Evolutionary conservation across 73 alveolate species (phyloP).

Genomic region (Paramecium octaurelia): DNA sequence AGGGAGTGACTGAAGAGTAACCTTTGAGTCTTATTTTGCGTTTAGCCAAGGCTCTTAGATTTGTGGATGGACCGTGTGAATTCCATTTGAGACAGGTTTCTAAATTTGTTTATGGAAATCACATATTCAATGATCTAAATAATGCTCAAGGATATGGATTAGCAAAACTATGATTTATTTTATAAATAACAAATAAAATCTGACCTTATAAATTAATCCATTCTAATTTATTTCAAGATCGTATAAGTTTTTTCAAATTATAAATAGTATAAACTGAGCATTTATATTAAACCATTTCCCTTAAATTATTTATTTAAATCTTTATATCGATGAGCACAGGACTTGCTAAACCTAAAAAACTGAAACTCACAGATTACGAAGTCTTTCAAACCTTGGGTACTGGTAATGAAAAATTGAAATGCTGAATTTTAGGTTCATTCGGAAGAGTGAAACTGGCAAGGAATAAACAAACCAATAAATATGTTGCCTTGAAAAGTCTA

Average conservation of each 20-base stretch:
- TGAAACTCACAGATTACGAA: constrained; percentile 70
- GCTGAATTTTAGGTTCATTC: constrained; percentile 71
- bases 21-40: constrained; percentile 51
- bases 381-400: constrained; percentile 83
- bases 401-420: constrained; percentile 63
- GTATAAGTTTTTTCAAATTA: not conserved
- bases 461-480: constrained; percentile 69
- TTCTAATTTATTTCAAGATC: not conserved
- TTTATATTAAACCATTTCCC: not conserved
- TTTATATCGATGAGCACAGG: constrained; percentile 22
- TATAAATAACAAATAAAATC: not conserved
- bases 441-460: constrained; percentile 93
- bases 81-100: constrained; percentile 65
- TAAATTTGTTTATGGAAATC: constrained; percentile 31
- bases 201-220: not conserved
- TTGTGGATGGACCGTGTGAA: constrained; percentile 71
- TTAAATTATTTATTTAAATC: not conserved
- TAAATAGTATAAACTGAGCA: not conserved
- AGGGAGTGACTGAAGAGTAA: constrained; percentile 49
- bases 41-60: constrained; percentile 58
- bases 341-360: constrained; percentile 59
- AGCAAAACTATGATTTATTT: not conserved
- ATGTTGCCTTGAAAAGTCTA: constrained; percentile 90
- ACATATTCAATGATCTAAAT: not conserved
- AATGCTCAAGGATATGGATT: not conserved